Evolutionary conservation across 768 basidiomycete genomes (phyloP), one percentile per base, ranked within the genome.

Genomic region (Leccinum sublutescens): DNA sequence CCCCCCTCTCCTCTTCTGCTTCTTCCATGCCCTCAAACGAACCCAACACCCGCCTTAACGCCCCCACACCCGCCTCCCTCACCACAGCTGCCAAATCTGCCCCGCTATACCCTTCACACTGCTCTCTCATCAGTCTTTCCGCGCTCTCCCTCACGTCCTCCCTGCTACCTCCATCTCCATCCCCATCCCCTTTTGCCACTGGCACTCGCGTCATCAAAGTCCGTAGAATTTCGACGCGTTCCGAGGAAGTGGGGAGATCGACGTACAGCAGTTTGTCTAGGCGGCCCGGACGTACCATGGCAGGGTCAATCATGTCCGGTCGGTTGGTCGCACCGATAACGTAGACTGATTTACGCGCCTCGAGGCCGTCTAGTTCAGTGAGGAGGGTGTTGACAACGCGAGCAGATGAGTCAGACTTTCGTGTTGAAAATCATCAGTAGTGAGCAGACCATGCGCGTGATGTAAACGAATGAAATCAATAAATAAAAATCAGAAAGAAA

Each of bases 291-390:
- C 95, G 89, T 55, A 93, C 92, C 94, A 96, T 95, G 7, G 95
- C 95, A 1, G 95, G 95, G 69, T 98, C 95, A 60, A 97, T 95
- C 87, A 96, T 96, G 76, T 98, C 94, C 1, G 95, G 95, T 12
- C 95, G 81, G 73, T 96, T 98, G 31, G 94, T 97, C 8, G 95
- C 95, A 0, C 90, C 95, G 59, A 97, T 93, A 47, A 98, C 94
- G 67, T 94, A 95, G 59, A 97, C 93, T 43, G 83, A 82, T 73
- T 91, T 93, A 34, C 93, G 85, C 2, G 85, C 79, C 60, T 95
- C 92, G 25, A 98, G 86, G 0, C 95, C 95, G 63, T 97, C 95
- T 21, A 98, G 85, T 71, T 97, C 95, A 7, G 95, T 95, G 5
- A 97, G 81, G 6, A 98, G 84, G 0, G 95, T 97, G 75, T 97